Evolutionary conservation across 306 rosid genomes (phyloP).

Genomic region (Quillaja saponaria): DNA sequence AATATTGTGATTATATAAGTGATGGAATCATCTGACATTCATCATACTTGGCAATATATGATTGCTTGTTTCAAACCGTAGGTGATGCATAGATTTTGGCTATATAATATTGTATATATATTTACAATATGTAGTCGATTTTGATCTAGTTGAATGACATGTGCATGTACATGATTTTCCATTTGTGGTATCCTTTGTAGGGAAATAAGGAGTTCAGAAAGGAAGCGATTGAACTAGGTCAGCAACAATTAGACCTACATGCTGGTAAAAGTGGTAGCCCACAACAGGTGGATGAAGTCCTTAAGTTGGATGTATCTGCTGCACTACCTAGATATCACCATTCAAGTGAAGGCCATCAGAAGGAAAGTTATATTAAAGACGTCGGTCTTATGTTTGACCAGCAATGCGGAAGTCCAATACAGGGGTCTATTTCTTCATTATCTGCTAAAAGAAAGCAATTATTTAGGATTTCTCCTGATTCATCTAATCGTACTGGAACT

Average conservation of each 20-base stretch:
- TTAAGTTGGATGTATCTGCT: slow-evolving; percentile 35
- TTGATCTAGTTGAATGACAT: slow-evolving; percentile 24
- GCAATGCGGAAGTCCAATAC: slow-evolving; percentile 35
- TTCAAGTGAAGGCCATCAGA: slow-evolving; percentile 26
- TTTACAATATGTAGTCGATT: slow-evolving; percentile 7
- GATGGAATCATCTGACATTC: neutral
- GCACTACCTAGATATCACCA: slow-evolving; percentile 31
- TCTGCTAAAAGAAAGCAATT: slow-evolving; percentile 33
- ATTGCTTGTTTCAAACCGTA: slow-evolving; percentile 7
- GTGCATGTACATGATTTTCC: neutral
- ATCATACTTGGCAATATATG: neutral
- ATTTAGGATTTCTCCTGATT: slow-evolving; percentile 42
- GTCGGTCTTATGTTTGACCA: slow-evolving; percentile 34
- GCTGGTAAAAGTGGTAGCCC: slow-evolving; percentile 33
- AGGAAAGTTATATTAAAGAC: slow-evolving; percentile 35
- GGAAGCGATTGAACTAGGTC: slow-evolving; percentile 25
- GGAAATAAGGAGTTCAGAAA: slow-evolving; percentile 36
- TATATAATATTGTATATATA: slow-evolving; percentile 14
- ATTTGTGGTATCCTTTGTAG: slow-evolving; percentile 39
- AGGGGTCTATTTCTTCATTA: slow-evolving; percentile 29
- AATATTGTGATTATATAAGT: neutral
- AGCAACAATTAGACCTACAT: slow-evolving; percentile 32
- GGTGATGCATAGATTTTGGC: slow-evolving; percentile 21
- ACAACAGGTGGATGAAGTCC: slow-evolving; percentile 29
- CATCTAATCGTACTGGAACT: slow-evolving; percentile 33